Evolutionary conservation across 129 eudicot genomes (phyloP), one percentile per base, ranked within the genome.

Genomic region (Saussurea involucrata): DNA sequence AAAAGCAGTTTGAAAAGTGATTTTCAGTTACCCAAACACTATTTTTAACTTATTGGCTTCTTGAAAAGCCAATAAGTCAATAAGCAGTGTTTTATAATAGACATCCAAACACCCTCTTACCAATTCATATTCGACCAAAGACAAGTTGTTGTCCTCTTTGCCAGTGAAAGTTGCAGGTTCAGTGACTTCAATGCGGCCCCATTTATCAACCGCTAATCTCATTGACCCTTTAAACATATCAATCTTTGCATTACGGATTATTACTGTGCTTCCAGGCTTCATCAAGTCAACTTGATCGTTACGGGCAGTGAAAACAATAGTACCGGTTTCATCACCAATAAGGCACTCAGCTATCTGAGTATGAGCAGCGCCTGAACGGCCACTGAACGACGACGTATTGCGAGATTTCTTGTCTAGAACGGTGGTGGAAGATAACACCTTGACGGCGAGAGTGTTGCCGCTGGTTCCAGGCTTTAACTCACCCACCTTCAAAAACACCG

Each of bases 211-310:
- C 53, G 86, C 86, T 17, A 82, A 82, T 69, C 82, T 71, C 82
- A 82, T 76, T 3, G 86, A 82, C 0, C 85, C 82, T 66, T 82
- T 82, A 69, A 82, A 82, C 85, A 82, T 82, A 81, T 82, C 85
- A 15, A 82, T 82, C 63, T 82, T 82, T 10, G 86, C 86, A 29
- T 78, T 83, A 29, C 86, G 86, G 33, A 83, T 71, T 31, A 77
- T 83, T 12, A 83, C 78, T 4, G 86, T 83, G 24, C 76, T 15
- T 11, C 24, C 86, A 8, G 83, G 72, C 73, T 83, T 58, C 86
- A 83, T 73, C 4, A 78, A 28, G 46, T 83, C 86, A 73, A 83
- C 86, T 73, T 85, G 88, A 9, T 85, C 85, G 31, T 85, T 80
- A 24, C 88, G 80, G 72, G 88, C 88, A 13, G 85, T 85, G 73